These are phyloP conservation scores for Phytopythium chamaehyphon DNA, from an alignment of 352 stramenopile genomes.

Conservation along the genomic window DNA sequence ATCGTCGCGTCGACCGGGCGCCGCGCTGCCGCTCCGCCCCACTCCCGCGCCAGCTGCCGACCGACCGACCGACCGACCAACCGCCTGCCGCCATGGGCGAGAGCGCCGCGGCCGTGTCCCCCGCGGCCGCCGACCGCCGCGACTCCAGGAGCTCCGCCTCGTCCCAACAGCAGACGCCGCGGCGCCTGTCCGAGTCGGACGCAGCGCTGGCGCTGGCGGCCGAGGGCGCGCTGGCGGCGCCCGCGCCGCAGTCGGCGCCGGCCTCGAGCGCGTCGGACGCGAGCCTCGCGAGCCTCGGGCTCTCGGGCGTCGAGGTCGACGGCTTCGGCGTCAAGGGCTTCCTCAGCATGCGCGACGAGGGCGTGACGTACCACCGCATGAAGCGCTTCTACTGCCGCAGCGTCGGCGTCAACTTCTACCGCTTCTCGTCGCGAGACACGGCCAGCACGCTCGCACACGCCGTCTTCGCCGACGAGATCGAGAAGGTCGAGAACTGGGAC, in stretches of 20 bases:
- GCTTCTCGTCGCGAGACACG: slow-evolving; percentile 65
- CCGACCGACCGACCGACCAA: no score
- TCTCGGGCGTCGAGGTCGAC: slow-evolving; percentile 41
- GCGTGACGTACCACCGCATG: slow-evolving; percentile 84
- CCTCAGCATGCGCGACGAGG: slow-evolving; percentile 78
- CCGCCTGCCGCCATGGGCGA: slow-evolving; percentile 4
- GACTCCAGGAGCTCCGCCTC: slow-evolving; percentile 6
- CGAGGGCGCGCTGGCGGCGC: slow-evolving; percentile 2
- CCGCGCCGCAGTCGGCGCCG: neutral
- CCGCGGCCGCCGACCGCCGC: slow-evolving; percentile 9
- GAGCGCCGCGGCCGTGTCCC: neutral
- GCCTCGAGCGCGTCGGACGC: neutral
- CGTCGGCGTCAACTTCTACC: slow-evolving; percentile 75
- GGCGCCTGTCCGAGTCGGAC: slow-evolving; percentile 22
- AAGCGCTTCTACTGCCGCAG: slow-evolving; percentile 81
- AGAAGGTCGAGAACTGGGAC: slow-evolving; percentile 82
- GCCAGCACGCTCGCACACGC: slow-evolving; percentile 56
- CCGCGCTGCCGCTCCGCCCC: neutral
- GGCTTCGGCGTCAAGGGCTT: slow-evolving; percentile 72
- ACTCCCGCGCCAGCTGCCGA: neutral
- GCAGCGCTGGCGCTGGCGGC: neutral
- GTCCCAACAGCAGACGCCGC: slow-evolving; percentile 6
- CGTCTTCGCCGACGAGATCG: slow-evolving; percentile 61
- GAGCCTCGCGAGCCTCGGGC: neutral
- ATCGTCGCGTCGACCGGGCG: neutral